Evolutionary conservation across 2,329 filamentous ascomycete genomes (phyloP).

Genomic region (Botrytis galanthina): DNA sequence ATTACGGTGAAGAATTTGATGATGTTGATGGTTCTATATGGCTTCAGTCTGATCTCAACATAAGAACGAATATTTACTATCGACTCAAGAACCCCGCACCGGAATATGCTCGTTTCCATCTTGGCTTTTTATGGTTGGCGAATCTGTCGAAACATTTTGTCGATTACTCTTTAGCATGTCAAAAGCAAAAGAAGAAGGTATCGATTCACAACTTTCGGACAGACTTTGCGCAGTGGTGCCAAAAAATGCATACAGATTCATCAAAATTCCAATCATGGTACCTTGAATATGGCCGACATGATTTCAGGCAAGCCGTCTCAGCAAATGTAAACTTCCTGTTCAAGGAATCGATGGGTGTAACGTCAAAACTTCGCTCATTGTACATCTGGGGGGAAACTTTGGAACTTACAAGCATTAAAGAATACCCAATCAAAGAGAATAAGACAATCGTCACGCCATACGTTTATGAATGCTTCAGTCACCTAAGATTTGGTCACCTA

Average conservation of each 20-base stretch:
- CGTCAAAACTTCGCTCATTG: constrained; percentile 33
- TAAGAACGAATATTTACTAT: constrained; percentile 58
- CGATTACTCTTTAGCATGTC: constrained; percentile 50
- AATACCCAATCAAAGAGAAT: constrained; percentile 31
- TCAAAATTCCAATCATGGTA: constrained; percentile 55
- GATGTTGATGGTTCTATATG: constrained; percentile 58
- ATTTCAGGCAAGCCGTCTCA: constrained; percentile 62
- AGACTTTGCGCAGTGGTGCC: constrained; percentile 59
- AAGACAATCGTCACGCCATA: constrained; percentile 70
- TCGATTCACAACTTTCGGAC: constrained; percentile 55
- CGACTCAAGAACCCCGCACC: constrained; percentile 52
- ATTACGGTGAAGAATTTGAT: constrained; percentile 54
- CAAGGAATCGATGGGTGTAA: constrained; percentile 56
- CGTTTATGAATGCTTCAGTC: constrained; percentile 60
- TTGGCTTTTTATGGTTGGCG: constrained; percentile 67
- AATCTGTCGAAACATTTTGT: constrained; percentile 70
- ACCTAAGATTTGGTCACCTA: constrained; percentile 57
- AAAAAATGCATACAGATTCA: constrained; percentile 44
- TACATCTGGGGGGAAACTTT: constrained; percentile 42
- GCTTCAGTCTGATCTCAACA: constrained; percentile 56
- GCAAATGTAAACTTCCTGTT: constrained; percentile 62
- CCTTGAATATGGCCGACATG: constrained; percentile 47
- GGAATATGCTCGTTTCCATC: constrained; percentile 62
- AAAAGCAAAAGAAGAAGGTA: constrained; percentile 39
- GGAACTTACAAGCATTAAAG: constrained; percentile 35